A percentile compares a stretch with the other conserved stretches of the same genome.
Conservation (phyloP, 2,329 filamentous ascomycete species). For the Nigrograna mackinnonii region DNA sequence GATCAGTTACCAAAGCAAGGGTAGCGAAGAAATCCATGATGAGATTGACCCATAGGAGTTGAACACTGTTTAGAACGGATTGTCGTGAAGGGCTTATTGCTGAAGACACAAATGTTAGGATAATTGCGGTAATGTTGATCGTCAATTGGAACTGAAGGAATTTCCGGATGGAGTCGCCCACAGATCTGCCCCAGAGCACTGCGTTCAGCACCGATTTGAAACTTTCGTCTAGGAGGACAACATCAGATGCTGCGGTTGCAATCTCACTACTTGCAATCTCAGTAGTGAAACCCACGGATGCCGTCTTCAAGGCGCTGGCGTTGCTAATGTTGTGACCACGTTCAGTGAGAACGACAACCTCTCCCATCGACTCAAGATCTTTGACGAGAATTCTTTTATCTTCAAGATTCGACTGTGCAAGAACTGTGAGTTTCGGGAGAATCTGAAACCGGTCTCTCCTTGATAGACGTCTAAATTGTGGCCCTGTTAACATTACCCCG, state of each 20-base stretch:
- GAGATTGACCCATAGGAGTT: conserved; percentile 96
- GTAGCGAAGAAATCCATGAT: conserved; percentile 96
- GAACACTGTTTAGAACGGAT: conserved; percentile 91
- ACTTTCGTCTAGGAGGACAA: conserved; percentile 97
- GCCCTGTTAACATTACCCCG: conserved; percentile 81
- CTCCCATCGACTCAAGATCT: conserved; percentile 83
- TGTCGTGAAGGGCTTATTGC: conserved; percentile 81
- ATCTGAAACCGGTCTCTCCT: conserved; percentile 77
- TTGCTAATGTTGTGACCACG: conserved; percentile 99
- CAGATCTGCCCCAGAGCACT: conserved; percentile 92
- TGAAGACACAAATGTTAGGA: conserved; percentile 97
- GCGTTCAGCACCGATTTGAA: conserved; percentile 95
- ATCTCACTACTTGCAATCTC: conserved; percentile 89
- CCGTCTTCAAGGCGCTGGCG: conserved; percentile 93
- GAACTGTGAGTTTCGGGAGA: conserved; percentile 80
- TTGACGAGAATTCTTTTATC: conserved; percentile 97
- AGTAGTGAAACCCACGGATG: conserved; percentile 98
- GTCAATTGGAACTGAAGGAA: conserved; percentile 98
- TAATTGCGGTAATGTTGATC: conserved; percentile 96
- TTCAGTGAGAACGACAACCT: conserved; percentile 97
- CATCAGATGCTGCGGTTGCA: conserved; percentile 90
- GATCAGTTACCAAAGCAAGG: conserved; percentile 95
- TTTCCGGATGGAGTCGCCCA: conserved; percentile 98
- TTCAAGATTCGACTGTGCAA: conserved; percentile 91
- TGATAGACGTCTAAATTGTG: conserved; percentile 85